Evolutionary conservation across 2,329 filamentous ascomycete species (phyloP).

Genomic region (Beauveria medogensis): DNA sequence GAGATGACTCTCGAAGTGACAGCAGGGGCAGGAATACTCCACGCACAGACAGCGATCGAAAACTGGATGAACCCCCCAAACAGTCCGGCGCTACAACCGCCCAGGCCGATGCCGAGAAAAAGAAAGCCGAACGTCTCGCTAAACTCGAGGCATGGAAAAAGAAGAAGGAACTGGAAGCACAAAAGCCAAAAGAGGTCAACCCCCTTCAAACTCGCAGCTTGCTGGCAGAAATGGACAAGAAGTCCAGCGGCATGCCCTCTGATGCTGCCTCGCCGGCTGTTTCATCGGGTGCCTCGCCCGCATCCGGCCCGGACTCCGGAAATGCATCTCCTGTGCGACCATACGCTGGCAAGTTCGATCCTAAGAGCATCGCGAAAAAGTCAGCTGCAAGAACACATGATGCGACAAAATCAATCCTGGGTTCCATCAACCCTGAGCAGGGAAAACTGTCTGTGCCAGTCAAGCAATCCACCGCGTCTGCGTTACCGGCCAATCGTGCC

Average conservation of each 20-base stretch:
- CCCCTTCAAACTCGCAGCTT: slow-evolving; percentile 58
- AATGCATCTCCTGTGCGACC: slow-evolving; percentile 45
- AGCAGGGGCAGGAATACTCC: slow-evolving; percentile 44
- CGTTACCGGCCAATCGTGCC: slow-evolving; percentile 57
- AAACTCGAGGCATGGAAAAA: slow-evolving; percentile 89
- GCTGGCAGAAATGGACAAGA: slow-evolving; percentile 66
- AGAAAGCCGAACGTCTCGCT: slow-evolving; percentile 68
- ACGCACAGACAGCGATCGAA: not conserved
- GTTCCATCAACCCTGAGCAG: slow-evolving; percentile 35
- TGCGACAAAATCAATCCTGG: slow-evolving; percentile 41
- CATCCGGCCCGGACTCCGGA: slow-evolving; percentile 33
- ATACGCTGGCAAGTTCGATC: slow-evolving; percentile 76
- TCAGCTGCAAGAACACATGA: slow-evolving; percentile 51
- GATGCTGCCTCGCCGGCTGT: slow-evolving; percentile 41
- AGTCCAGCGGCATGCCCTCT: slow-evolving; percentile 40
- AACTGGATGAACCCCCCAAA: not conserved
- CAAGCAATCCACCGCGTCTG: slow-evolving; percentile 36
- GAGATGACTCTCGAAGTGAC: slow-evolving; percentile 65
- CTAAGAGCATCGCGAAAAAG: slow-evolving; percentile 79
- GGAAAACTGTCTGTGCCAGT: slow-evolving; percentile 24
- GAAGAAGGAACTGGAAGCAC: slow-evolving; percentile 70
- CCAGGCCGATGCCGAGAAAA: slow-evolving; percentile 61
- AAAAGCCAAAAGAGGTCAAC: slow-evolving; percentile 61
- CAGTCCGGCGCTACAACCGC: slow-evolving; percentile 36
- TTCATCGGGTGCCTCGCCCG: slow-evolving; percentile 43